Conservation (phyloP, 441 rosid species). For the Syzygium syzygioides region DNA sequence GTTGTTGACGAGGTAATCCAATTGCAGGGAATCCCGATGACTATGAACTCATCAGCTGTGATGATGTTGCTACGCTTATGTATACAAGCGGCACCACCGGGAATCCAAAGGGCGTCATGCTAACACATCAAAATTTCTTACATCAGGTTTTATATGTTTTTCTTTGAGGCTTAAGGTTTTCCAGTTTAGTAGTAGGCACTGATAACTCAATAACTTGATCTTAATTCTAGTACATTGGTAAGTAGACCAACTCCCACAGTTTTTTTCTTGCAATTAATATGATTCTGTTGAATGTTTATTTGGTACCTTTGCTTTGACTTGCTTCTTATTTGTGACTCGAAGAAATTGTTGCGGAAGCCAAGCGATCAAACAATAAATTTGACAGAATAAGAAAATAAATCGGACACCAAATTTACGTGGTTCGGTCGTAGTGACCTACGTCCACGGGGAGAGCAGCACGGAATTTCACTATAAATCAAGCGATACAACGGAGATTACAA, state of each 20-base stretch:
- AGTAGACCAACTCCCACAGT: not conserved
- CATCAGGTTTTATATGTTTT: conserved; percentile 60
- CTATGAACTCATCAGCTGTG: conserved; percentile 50
- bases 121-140: conserved; percentile 83
- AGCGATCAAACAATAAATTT: too few species aligned
- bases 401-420: too few species aligned
- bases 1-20: not conserved
- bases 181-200: not conserved
- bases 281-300: not conserved
- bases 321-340: not conserved
- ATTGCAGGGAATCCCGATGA: conserved; percentile 44
- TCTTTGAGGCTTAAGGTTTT: conserved; percentile 5
- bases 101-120: conserved; percentile 97
- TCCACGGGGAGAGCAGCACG: too few species aligned
- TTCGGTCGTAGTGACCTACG: too few species aligned
- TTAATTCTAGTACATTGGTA: not conserved
- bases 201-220: not conserved
- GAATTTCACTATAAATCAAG: too few species aligned
- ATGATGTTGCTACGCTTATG: conserved; percentile 76
- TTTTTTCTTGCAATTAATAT: not conserved
- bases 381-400: too few species aligned
- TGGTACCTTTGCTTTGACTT: not conserved
- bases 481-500: too few species aligned
- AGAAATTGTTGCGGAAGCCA: too few species aligned
- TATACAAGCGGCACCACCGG: conserved; percentile 98